These are phyloP conservation scores for Trametes sanguinea DNA, from an alignment of 768 basidiomycete species.

Conservation along the genomic window DNA sequence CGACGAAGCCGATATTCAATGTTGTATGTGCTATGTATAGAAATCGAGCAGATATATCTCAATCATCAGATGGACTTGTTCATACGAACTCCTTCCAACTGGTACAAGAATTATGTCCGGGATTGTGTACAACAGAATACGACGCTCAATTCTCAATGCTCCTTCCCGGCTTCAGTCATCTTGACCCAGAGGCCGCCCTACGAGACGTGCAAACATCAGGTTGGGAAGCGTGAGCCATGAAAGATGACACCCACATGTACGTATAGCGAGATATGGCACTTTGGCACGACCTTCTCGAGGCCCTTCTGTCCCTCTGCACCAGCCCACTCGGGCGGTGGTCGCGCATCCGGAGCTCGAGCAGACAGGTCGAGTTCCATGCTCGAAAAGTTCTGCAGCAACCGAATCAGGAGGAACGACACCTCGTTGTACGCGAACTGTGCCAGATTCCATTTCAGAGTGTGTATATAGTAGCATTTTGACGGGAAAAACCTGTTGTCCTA, in stretches of 20 bases:
- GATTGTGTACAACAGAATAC: neutral
- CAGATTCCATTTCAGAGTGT: too few relatives aligned
- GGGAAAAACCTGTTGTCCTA: conserved; percentile 46
- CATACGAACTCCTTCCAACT: too few relatives aligned
- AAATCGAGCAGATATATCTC: neutral
- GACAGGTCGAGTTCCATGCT: conserved; percentile 41
- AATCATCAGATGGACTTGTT: too few relatives aligned
- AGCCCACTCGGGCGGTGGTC: conserved; percentile 37
- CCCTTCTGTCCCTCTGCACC: conserved; percentile 38
- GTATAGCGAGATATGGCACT: conserved; percentile 46
- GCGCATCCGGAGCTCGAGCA: conserved; percentile 36
- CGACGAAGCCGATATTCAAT: neutral
- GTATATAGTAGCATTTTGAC: neutral
- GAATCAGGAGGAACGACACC: conserved; percentile 54
- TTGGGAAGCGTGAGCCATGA: neutral
- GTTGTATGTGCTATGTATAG: neutral
- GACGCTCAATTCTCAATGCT: neutral
- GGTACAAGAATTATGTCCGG: too few relatives aligned
- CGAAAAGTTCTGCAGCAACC: conserved; percentile 52
- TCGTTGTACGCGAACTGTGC: conserved; percentile 58
- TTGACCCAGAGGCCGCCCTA: conserved; percentile 35
- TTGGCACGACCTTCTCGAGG: conserved; percentile 42
- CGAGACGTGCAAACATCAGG: neutral
- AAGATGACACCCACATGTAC: conserved; percentile 31
- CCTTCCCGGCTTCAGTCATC: conserved; percentile 26